phyloP scores from a whole-genome alignment of 306 rosid species.

The Vicia faba region DNA sequence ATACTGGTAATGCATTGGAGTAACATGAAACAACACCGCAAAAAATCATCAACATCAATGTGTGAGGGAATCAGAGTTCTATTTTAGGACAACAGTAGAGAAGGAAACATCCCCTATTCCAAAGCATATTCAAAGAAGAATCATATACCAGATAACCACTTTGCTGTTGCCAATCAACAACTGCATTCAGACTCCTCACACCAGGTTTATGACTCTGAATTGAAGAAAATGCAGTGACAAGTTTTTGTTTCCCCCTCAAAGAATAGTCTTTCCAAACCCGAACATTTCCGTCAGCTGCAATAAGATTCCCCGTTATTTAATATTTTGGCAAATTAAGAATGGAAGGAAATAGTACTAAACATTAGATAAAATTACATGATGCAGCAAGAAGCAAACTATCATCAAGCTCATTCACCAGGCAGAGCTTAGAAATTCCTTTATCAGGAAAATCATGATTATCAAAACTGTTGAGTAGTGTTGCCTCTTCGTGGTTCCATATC shows the following conservation, averaged over 20 bases:
- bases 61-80: neutral
- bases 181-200: constrained; percentile 76
- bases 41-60: constrained; percentile 21
- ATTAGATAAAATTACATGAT: constrained; percentile 66
- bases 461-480: constrained; percentile 82
- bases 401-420: constrained; percentile 95
- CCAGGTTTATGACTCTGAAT: constrained; percentile 92
- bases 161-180: constrained; percentile 99
- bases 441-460: constrained; percentile 89
- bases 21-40: constrained; percentile 30
- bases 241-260: constrained; percentile 76
- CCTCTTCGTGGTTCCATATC: constrained; percentile 88
- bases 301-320: constrained; percentile 32
- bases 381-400: constrained; percentile 98
- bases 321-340: constrained; percentile 1
- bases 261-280: constrained; percentile 95
- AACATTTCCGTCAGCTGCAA: constrained; percentile 84
- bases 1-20: constrained; percentile 59
- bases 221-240: constrained; percentile 94
- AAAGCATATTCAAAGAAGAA: constrained; percentile 33
- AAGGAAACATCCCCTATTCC: constrained; percentile 24
- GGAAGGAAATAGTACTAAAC: constrained; percentile 24
- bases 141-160: constrained; percentile 83
- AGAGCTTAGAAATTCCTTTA: constrained; percentile 90
- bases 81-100: neutral